Base-by-base conservation (phyloP, 345 rosid species). In the Theobroma cacao region DNA sequence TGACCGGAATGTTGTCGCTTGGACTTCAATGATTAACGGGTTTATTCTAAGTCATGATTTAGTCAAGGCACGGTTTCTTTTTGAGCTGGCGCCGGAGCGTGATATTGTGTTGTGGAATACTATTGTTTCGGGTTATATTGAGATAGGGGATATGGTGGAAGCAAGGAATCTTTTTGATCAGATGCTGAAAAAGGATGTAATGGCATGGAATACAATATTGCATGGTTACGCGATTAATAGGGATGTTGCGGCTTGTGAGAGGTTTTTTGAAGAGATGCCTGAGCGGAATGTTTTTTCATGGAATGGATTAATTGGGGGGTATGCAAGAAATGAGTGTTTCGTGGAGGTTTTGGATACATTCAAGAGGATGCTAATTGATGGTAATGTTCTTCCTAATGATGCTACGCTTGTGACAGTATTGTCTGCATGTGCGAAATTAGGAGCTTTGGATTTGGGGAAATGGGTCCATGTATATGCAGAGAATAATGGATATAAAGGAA, bases 191-290 rank as follows among this genome's bases (percentile, higher is more conserved):
- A 86, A 62, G 75, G 97, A 95, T 84, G 84, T 90, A 0, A 95
- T 95, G 91, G 90, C 95, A 1, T 93, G 99, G 99, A 93, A 95
- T 45, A 91, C 94, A 0, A n/a, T 90, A 78, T 80, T 92, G 79
- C 87, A 84, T 48, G 97, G 96, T 43, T 91, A 88, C 68, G 94
- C 94, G 0, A 84, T 38, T 78, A 61, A 68, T 30, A 89, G 98
- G 74, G 89, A 90, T 84, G 45, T 86, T 9, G 83, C 81, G 75
- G 88, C 85, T 34, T 89, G 87, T 77, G 84, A 84, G 80, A 80
- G 78, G 65, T 61, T 93, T 78, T 92, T 93, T 78, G 88, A 90
- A 50, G 90, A 90, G 79, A 93, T 95, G 90, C 87, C 84, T 0
- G 89, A 87, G 82, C 84, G 87, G 84, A 91, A 93, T 82, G 78